Evolutionary conservation across 352 stramenopile genomes (phyloP).

Genomic region (Globisporangium barbulae): DNA sequence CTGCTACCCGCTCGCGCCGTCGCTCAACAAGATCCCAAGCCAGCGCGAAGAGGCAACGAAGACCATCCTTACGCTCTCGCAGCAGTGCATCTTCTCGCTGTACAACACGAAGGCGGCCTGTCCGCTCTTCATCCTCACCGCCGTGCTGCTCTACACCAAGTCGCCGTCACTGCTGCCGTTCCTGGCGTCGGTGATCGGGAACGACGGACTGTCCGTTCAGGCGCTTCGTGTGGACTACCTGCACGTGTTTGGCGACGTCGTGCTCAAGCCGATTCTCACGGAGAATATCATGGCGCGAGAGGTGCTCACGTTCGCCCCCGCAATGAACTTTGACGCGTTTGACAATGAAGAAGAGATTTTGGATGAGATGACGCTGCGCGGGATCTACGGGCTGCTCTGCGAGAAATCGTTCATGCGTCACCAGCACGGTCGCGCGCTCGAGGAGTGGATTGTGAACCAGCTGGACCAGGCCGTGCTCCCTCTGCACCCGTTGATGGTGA

Average conservation of each 20-base stretch:
- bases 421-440: conserved; percentile 47
- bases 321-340: conserved; percentile 24
- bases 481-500: conserved; percentile 52
- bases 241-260: conserved; percentile 51
- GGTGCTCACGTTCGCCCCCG: conserved; percentile 43
- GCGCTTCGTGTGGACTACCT: conserved; percentile 50
- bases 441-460: conserved; percentile 47
- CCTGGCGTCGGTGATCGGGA: conserved; percentile 22
- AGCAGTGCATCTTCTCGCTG: conserved; percentile 53
- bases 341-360: conserved; percentile 29
- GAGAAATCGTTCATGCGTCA: conserved; percentile 70
- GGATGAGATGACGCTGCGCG: conserved; percentile 48
- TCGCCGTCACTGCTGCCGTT: conserved; percentile 53
- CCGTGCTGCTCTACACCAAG: conserved; percentile 71
- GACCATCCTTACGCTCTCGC: conserved; percentile 41
- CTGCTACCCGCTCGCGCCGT: conserved; percentile 48
- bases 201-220: conserved; percentile 12
- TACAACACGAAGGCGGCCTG: conserved; percentile 48
- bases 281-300: conserved; percentile 62
- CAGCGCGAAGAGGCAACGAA: conserved; percentile 64
- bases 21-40: conserved; percentile 51
- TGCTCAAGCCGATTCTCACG: conserved; percentile 66
- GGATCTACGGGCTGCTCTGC: conserved; percentile 47
- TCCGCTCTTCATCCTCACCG: conserved; percentile 57
- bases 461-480: conserved; percentile 39